Base-by-base conservation (phyloP, 1,284 basidiomycete genomes). In the Hortiboletus rubellus region DNA sequence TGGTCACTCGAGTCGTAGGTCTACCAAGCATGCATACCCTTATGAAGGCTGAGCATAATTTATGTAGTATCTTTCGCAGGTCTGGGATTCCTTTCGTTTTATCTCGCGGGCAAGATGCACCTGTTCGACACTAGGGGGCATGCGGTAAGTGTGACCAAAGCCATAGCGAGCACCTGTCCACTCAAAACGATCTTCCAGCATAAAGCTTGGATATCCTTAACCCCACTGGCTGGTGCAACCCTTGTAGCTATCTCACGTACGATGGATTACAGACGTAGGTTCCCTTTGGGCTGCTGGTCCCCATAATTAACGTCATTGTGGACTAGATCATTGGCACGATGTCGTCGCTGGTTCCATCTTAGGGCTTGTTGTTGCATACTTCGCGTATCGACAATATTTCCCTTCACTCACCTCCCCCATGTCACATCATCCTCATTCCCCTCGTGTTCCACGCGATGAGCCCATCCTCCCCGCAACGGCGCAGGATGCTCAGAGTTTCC, bases 171-270 rank as follows among this genome's bases (percentile, higher is more conserved):
- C 14, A 40, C 7, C 9, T 10, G 38, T 5, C 31, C 46, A 51
- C 54, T 45, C 55, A 55, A 22, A 50, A 41, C 10, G 34, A 57
- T 52, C 47, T 30, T 24, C 33, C 41, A 54, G 87, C 80, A 84
- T 38, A 94, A 95, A 66, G 87, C 91, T 7, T 98, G 95, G 94
- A 73, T 96, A 33, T 81, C 88, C 1, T 69, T 94, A 2, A 75
- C 84, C 0, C 96, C 95, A 0, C 81, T 96, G 48, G 75, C 87
- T 36, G 93, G 82, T 15, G 95, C 93, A 3, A 79, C 87, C 2
- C 80, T 97, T 42, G 92, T 98, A 30, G 95, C 95, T 3, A 89
- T 98, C 57, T 91, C 89, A n/a, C 84, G 93, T 33, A 93, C 90
- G 0, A 92, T 92, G 88, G 92, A 95, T 72, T 90, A 91, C 65